Percentiles rank a stretch among this genome's conserved stretches.
phyloP scores from a whole-genome alignment of 2,329 filamentous ascomycete genomes.

The Oidium heveae region DNA sequence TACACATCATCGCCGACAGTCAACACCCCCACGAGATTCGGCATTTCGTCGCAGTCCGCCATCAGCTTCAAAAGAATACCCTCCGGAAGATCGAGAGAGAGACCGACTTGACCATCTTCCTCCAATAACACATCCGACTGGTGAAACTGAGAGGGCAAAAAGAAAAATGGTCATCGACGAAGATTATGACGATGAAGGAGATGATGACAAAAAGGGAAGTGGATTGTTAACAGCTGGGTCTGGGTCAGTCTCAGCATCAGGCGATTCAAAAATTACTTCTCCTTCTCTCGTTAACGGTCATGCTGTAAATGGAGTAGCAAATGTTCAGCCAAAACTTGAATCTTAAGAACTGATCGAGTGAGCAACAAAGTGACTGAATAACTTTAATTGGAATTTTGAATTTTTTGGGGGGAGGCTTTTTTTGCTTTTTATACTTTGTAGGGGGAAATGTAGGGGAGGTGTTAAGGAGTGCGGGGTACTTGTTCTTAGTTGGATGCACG shows the following conservation, averaged over 20 bases:
- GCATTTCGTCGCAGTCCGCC: slow-evolving; percentile 47
- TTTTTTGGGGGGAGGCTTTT: no score
- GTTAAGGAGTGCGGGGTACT: no score
- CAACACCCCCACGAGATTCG: slow-evolving; percentile 42
- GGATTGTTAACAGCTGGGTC: slow-evolving; percentile 21
- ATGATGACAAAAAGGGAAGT: slow-evolving; percentile 49
- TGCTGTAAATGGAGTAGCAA: slow-evolving; percentile 11
- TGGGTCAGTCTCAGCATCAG: slow-evolving; percentile 16
- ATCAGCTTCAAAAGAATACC: slow-evolving; percentile 23
- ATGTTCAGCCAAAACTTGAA: slow-evolving; percentile 13
- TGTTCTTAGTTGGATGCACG: no score
- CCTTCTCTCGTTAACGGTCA: slow-evolving; percentile 18
- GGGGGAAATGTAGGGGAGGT: no score
- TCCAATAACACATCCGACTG: slow-evolving; percentile 22
- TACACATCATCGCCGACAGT: slow-evolving; percentile 51
- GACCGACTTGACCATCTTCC: slow-evolving; percentile 15
- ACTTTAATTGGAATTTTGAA: no score
- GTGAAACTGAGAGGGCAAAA: slow-evolving; percentile 60
- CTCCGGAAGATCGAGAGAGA: slow-evolving; percentile 19
- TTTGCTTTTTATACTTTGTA: no score
- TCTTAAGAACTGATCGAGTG: no score
- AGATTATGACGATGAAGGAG: slow-evolving; percentile 84
- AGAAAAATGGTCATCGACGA: slow-evolving; percentile 95
- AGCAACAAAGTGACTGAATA: no score
- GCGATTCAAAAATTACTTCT: slow-evolving; percentile 26